Evolutionary conservation across 257 asterid genomes (phyloP).

Genomic region (Solanum pennellii): DNA sequence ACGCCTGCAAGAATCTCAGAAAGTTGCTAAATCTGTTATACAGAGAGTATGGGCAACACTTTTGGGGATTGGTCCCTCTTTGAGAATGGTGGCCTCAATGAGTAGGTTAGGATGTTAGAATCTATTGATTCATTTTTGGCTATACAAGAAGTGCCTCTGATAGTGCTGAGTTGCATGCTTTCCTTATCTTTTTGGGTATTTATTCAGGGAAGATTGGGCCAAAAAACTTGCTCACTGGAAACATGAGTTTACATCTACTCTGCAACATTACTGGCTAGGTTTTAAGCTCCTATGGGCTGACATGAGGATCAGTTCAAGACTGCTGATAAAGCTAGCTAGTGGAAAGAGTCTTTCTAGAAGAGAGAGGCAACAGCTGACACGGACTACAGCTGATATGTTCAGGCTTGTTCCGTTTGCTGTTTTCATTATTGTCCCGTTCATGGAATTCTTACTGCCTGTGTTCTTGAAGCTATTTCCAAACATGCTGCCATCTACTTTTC

Average conservation of each 20-base stretch:
- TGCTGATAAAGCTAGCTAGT: slow-evolving; percentile 68
- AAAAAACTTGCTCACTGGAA: slow-evolving; percentile 72
- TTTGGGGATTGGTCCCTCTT: slow-evolving; percentile 75
- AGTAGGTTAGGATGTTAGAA: slow-evolving; percentile 44
- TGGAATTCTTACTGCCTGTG: slow-evolving; percentile 87
- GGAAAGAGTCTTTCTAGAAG: slow-evolving; percentile 84
- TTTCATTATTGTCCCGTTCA: slow-evolving; percentile 76
- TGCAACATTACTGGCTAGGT: slow-evolving; percentile 92
- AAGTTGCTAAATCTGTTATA: slow-evolving; percentile 28
- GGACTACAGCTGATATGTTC: slow-evolving; percentile 92
- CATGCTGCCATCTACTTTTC: slow-evolving; percentile 90
- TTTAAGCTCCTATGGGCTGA: slow-evolving; percentile 88
- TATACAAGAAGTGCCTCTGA: not conserved
- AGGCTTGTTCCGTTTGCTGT: slow-evolving; percentile 91
- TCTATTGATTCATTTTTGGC: not conserved
- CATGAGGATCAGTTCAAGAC: slow-evolving; percentile 78
- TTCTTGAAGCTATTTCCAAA: slow-evolving; percentile 79
- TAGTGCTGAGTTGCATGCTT: not conserved
- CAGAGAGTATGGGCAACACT: slow-evolving; percentile 48
- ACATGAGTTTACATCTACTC: slow-evolving; percentile 62
- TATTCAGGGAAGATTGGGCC: slow-evolving; percentile 78
- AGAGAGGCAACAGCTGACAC: slow-evolving; percentile 85
- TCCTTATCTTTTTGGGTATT: not conserved
- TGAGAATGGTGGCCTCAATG: slow-evolving; percentile 70
- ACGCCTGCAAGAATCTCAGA: slow-evolving; percentile 51